Base-by-base conservation (phyloP, 2,329 filamentous ascomycete species). In the Colletotrichum tabaci region DNA sequence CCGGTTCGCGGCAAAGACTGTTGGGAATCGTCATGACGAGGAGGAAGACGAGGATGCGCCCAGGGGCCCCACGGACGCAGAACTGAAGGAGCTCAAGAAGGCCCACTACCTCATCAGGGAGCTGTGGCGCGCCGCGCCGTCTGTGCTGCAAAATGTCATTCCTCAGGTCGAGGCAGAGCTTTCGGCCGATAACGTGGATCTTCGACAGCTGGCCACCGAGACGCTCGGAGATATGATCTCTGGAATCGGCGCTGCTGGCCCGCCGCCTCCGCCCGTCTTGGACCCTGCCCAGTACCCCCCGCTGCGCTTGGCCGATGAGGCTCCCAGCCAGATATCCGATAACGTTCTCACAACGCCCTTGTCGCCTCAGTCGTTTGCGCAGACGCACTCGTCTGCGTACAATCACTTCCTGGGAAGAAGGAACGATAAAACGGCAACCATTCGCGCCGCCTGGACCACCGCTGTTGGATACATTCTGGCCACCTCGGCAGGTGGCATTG, bases 171-270 rank as follows among this genome's bases (percentile, higher is more conserved):
- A 98, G 79, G 93, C 94, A 44, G 96, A 99, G 83, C 85, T 99
- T 63, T 93, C 92, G 4, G 95, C 95, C 0, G 96, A 99, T 79
- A 97, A 97, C 72, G 87, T 95, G 3, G 91, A 96, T 76, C 85
- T 99, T 66, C 93, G 96, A 64, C 88, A 94, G 71, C 88, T 99
- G 68, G 96, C 96, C 2, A 97, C 96, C 0, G 94, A 98, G 81
- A 98, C 96, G 0, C 90, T 99, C 49, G 96, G 97, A 64, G 96
- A 98, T 79, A 95, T 99, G 87, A 93, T 97, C 35, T 92, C 96
- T 50, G 96, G 96, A 7, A 97, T 98, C 79, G 96, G 96, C 61
- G 94, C 96, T 72, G 94, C 95, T 73, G 96, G 96, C 0, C 93
- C 94, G 66, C 94, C 95, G 18, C 89, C 93, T 16, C 84, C 90